Evolutionary conservation across 805 yeast species (phyloP).

Genomic region (Metahyphopichia silvanorum): DNA sequence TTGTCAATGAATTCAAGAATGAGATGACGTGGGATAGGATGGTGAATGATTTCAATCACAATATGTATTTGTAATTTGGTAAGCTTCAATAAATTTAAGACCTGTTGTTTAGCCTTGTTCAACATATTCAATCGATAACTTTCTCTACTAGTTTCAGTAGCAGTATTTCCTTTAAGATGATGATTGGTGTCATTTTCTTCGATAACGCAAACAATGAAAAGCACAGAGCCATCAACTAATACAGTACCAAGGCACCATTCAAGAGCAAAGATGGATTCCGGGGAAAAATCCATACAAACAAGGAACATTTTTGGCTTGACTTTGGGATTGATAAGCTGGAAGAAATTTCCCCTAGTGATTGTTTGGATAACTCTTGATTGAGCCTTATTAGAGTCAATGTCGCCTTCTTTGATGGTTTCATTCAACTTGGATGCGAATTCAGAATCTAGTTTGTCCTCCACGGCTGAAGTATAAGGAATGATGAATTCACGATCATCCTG

Average conservation of each 20-base stretch:
- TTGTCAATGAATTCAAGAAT: slow-evolving; percentile 68
- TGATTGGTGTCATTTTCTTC: slow-evolving; percentile 46
- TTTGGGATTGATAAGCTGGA: slow-evolving; percentile 44
- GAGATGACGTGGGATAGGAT: slow-evolving; percentile 71
- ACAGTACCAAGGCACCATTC: slow-evolving; percentile 89
- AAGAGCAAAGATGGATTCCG: slow-evolving; percentile 78
- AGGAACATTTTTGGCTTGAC: slow-evolving; percentile 59
- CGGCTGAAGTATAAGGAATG: slow-evolving; percentile 68
- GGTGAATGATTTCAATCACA: slow-evolving; percentile 71
- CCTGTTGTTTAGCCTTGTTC: slow-evolving; percentile 42
- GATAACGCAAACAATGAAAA: slow-evolving; percentile 65
- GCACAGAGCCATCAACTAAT: slow-evolving; percentile 75
- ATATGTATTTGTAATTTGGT: slow-evolving; percentile 73
- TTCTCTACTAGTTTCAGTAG: slow-evolving; percentile 35
- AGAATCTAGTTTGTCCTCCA: slow-evolving; percentile 61
- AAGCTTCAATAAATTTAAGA: slow-evolving; percentile 49
- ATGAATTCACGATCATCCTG: slow-evolving; percentile 25
- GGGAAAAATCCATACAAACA: slow-evolving; percentile 77
- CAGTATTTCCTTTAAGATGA: slow-evolving; percentile 36
- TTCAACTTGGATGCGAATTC: slow-evolving; percentile 54
- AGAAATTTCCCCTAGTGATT: slow-evolving; percentile 65
- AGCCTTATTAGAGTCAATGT: slow-evolving; percentile 48
- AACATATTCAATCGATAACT: slow-evolving; percentile 35
- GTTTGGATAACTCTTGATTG: slow-evolving; percentile 66
- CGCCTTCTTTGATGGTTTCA: slow-evolving; percentile 53